Percentiles rank a stretch among this genome's conserved stretches.
These are phyloP conservation scores for Penicillium lagena DNA, from an alignment of 495 filamentous ascomycete genomes.

Conservation along the genomic window DNA sequence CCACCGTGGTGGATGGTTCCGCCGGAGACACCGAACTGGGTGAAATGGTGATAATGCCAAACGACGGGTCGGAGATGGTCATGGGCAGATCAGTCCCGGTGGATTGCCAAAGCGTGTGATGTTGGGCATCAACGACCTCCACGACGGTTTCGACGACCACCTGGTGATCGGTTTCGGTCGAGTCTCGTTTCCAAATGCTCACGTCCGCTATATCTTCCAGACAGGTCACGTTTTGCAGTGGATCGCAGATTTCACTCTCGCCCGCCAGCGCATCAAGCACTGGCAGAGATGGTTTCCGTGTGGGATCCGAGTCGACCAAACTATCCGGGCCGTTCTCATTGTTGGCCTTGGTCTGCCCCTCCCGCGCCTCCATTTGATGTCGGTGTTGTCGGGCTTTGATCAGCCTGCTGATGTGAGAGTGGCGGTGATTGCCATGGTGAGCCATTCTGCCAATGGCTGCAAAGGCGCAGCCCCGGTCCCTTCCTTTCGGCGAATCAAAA, in stretches of 20 bases:
- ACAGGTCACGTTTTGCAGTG: slow-evolving; percentile 4
- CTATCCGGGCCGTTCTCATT: slow-evolving; percentile 1
- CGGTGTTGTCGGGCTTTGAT: slow-evolving; percentile 10
- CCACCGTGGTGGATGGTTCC: neutral
- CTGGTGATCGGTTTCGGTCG: slow-evolving; percentile 1
- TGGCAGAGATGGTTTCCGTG: neutral
- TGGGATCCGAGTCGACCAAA: neutral
- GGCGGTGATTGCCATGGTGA: slow-evolving; percentile 16
- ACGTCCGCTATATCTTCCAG: neutral
- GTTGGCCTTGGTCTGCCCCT: neutral
- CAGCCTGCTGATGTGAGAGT: slow-evolving; percentile 12
- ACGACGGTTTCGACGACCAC: slow-evolving; percentile 11
- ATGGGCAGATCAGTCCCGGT: slow-evolving; percentile 7
- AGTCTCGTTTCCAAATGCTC: slow-evolving; percentile 11
- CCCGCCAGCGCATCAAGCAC: slow-evolving; percentile 2
- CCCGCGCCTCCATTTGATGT: slow-evolving; percentile 6
- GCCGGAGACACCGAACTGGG: neutral
- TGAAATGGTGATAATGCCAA: slow-evolving; percentile 8
- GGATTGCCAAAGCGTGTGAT: slow-evolving; percentile 12
- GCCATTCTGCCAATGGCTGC: slow-evolving; percentile 10
- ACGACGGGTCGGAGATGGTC: slow-evolving; percentile 11
- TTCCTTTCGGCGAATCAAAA: no score
- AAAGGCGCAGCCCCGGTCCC: neutral
- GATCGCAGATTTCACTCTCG: slow-evolving; percentile 4
- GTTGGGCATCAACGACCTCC: slow-evolving; percentile 15